These are phyloP conservation scores for Saitozyma podzolica DNA, from an alignment of 768 basidiomycete genomes.

Conservation along the genomic window DNA sequence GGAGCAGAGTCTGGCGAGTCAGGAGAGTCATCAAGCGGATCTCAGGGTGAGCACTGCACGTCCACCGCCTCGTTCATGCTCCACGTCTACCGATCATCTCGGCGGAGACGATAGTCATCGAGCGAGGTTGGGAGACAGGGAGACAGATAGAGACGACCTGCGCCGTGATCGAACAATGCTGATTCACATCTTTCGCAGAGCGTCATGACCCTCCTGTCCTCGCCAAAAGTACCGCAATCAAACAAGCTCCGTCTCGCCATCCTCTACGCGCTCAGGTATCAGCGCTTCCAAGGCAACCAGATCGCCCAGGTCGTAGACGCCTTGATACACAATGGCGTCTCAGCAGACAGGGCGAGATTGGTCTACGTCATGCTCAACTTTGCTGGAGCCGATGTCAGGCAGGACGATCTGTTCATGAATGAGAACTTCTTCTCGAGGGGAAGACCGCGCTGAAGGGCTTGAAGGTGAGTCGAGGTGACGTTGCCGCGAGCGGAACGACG, in stretches of 20 bases:
- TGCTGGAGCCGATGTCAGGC: constrained; percentile 91
- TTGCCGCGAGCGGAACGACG: background rate
- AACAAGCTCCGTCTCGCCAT: constrained; percentile 89
- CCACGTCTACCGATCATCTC: no score
- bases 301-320: constrained; percentile 63
- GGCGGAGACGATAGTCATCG: no score
- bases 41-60: constrained; percentile 62
- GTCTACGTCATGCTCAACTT: constrained; percentile 91
- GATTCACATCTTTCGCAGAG: constrained; percentile 57
- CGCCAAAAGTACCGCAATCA: constrained; percentile 66
- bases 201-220: constrained; percentile 75
- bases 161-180: background rate
- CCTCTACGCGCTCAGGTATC: constrained; percentile 89
- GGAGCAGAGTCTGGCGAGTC: constrained; percentile 92
- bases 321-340: constrained; percentile 52
- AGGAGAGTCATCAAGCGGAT: constrained; percentile 75
- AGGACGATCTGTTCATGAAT: constrained; percentile 94
- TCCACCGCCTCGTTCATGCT: no score
- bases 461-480: constrained; percentile 62
- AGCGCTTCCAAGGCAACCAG: constrained; percentile 79
- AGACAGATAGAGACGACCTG: background rate
- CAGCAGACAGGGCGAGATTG: constrained; percentile 57
- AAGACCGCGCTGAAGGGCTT: constrained; percentile 92
- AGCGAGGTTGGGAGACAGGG: no score
- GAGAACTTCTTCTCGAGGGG: constrained; percentile 89